A percentile compares a stretch with the other conserved stretches of the same genome.
These are phyloP conservation scores for Baorangia bicolor DNA, from an alignment of 768 basidiomycete genomes.

Conservation along the genomic window DNA sequence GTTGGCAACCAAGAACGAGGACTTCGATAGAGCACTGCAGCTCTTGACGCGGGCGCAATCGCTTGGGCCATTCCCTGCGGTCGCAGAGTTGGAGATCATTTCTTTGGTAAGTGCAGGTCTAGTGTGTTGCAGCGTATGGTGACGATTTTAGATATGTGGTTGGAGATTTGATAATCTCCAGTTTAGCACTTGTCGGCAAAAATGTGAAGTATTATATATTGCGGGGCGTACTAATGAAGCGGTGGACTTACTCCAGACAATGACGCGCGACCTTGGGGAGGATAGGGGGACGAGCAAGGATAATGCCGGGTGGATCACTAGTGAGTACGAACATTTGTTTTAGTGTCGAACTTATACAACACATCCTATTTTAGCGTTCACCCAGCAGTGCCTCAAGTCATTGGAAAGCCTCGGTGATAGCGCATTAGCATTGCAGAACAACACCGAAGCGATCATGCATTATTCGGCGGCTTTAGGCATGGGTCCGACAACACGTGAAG, in stretches of 20 bases:
- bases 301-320: not conserved
- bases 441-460: not conserved
- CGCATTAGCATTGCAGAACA: not conserved
- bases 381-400: not conserved
- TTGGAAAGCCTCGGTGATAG: not conserved
- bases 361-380: not conserved
- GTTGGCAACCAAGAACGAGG: not conserved
- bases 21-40: not conserved
- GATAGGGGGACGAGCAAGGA: not conserved
- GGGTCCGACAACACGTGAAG: not conserved
- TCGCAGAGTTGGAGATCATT: not conserved
- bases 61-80: not conserved
- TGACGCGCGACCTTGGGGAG: not conserved
- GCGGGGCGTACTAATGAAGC: not conserved
- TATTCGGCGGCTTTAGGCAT: not conserved
- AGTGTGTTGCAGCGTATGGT: not conserved
- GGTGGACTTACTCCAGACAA: not conserved
- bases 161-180: conserved; percentile 5
- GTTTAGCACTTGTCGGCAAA: not conserved
- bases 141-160: not conserved
- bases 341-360: not conserved
- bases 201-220: not conserved
- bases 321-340: not conserved
- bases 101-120: not conserved
- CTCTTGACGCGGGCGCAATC: not conserved